Evolutionary conservation across 1,284 basidiomycete species (phyloP), one percentile per base, ranked within the genome.

Genomic region (Irpex sp.): DNA sequence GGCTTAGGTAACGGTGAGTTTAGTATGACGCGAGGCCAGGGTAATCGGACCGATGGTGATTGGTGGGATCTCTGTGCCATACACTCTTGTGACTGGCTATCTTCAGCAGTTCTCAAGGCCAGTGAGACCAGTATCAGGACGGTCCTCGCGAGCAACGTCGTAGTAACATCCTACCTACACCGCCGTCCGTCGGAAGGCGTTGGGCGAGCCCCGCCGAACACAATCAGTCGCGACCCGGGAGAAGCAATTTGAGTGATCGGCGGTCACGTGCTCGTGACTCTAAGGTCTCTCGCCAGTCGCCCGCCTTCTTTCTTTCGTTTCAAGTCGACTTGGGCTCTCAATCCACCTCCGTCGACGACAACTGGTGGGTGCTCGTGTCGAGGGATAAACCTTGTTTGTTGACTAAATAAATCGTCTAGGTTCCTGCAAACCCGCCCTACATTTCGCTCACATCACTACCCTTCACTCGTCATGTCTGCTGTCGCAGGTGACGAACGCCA

Each of bases 251-350:
- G 54, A 31, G 54, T 56, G 54, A 56, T 56, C 17, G 54, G 9
- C 60, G 31, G 26, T 61, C 60, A 61, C 60, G 60, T 61, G 60
- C 59, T 34, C 51, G 49, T n/a, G 51, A 8, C 51, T 38, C 54
- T 17, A 7, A 5, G 3, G 36, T 4, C 54, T 31, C 54, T 56
- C 21, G 49, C 49, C 9, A 21, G 21, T 9, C 54, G 40, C 31
- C 17, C 15, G 54, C 9, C 34, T 37, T 56, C 54, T 56, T 56
- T 56, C 54, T 56, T 56, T 26, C 52, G 60, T 61, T 61, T 48
- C 57, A 31, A 38, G 60, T 61, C 34, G 37, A 36, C 54, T 55
- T 34, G 34, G 59, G 31, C 34, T 61, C 52, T 17, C 36, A 61
- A 61, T 36, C 31, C 17, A 47, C 31, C 36, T 21, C 21, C 36